phyloP scores from a whole-genome alignment of 2,329 filamentous ascomycete genomes.

The Penicillium sp. region DNA sequence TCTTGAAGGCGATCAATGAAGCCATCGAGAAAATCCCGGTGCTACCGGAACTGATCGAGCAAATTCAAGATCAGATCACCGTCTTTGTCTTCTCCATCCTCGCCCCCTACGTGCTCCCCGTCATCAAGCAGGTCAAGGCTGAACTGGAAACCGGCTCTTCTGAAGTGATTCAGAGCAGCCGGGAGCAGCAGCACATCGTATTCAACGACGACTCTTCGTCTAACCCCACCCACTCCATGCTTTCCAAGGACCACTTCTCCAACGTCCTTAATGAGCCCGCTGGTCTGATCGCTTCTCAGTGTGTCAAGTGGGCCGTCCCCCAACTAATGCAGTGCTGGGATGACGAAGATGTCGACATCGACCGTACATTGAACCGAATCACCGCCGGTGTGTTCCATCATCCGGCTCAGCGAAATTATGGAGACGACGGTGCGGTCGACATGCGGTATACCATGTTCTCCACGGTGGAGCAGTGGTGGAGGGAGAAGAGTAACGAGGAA shows the following conservation, averaged over 20 bases:
- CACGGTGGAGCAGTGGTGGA: slow-evolving; percentile 82
- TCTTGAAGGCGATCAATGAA: slow-evolving; percentile 72
- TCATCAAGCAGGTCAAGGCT: slow-evolving; percentile 79
- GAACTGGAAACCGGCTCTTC: slow-evolving; percentile 81
- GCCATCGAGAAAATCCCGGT: slow-evolving; percentile 82
- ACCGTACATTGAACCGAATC: slow-evolving; percentile 69
- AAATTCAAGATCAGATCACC: slow-evolving; percentile 80
- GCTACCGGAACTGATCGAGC: slow-evolving; percentile 76
- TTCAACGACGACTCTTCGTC: slow-evolving; percentile 72
- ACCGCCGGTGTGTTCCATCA: slow-evolving; percentile 82
- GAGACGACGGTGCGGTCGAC: slow-evolving; percentile 65
- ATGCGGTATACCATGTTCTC: slow-evolving; percentile 72
- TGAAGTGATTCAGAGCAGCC: slow-evolving; percentile 80
- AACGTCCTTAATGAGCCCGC: slow-evolving; percentile 86
- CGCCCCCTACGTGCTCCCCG: slow-evolving; percentile 79
- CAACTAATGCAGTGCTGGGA: slow-evolving; percentile 88
- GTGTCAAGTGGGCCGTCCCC: slow-evolving; percentile 80
- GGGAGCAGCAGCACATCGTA: slow-evolving; percentile 78
- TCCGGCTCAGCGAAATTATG: slow-evolving; percentile 68
- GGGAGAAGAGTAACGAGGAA: slow-evolving; percentile 57
- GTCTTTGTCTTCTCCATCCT: slow-evolving; percentile 89
- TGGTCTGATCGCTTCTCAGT: slow-evolving; percentile 72
- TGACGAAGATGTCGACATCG: slow-evolving; percentile 64
- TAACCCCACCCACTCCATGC: slow-evolving; percentile 90
- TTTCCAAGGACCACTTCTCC: slow-evolving; percentile 92